Percentiles rank a stretch among this genome's conserved stretches.
phyloP scores from a whole-genome alignment of 495 filamentous ascomycete genomes.

The Penicillium subrubescens region DNA sequence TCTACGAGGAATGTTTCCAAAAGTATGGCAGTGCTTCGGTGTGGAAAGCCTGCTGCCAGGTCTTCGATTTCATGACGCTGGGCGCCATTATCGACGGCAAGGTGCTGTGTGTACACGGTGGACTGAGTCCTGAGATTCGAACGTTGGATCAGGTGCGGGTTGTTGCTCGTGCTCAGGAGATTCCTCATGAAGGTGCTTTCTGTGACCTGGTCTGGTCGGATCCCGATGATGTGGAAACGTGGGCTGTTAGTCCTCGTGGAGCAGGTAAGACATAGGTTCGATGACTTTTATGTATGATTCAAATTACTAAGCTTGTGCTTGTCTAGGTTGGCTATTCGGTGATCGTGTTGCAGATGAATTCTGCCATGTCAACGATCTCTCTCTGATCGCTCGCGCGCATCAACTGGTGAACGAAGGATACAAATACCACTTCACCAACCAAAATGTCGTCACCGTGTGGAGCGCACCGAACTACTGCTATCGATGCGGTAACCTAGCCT shows the following conservation, averaged over 20 bases:
- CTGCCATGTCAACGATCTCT: constrained; percentile 96
- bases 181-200: constrained; percentile 97
- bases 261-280: constrained; percentile 55
- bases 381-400: constrained; percentile 91
- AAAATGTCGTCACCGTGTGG: constrained; percentile 99
- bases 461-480: constrained; percentile 99
- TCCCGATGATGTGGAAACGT: constrained; percentile 96
- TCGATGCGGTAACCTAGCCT: constrained; percentile 94
- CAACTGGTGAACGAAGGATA: constrained; percentile 98
- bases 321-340: constrained; percentile 84
- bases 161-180: constrained; percentile 94
- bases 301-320: neutral
- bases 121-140: constrained; percentile 93
- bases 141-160: constrained; percentile 98
- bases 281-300: neutral
- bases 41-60: constrained; percentile 98
- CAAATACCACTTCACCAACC: constrained; percentile 95
- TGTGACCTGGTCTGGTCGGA: constrained; percentile 99
- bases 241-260: constrained; percentile 92
- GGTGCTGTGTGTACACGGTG: constrained; percentile 95
- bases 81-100: constrained; percentile 97
- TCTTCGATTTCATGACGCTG: constrained; percentile 96
- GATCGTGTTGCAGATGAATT: constrained; percentile 98
- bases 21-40: constrained; percentile 98
- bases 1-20: constrained; percentile 97